Conservation (phyloP, 2,329 filamentous ascomycete species). For the Penicillium decumbens region DNA sequence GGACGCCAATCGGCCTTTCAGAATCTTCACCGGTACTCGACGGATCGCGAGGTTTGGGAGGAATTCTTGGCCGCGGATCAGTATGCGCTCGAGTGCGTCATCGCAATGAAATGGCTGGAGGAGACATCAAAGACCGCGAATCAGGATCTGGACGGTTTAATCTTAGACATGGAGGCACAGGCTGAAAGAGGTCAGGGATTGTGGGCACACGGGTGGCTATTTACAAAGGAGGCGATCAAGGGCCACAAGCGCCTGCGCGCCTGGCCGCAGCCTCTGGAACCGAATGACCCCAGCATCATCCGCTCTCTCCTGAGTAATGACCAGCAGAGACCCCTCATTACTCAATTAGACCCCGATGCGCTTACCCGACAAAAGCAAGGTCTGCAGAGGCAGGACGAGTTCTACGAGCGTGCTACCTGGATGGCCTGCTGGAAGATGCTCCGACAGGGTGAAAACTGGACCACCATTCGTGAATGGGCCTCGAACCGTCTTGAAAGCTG, state of each 20-base stretch:
- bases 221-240: slow-evolving; percentile 87
- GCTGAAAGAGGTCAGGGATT: slow-evolving; percentile 71
- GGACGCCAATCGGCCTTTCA: slow-evolving; percentile 40
- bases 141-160: slow-evolving; percentile 69
- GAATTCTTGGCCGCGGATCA: slow-evolving; percentile 71
- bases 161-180: slow-evolving; percentile 68
- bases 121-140: slow-evolving; percentile 63
- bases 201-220: slow-evolving; percentile 84
- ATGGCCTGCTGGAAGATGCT: slow-evolving; percentile 91
- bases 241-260: slow-evolving; percentile 74
- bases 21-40: slow-evolving; percentile 53
- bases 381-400: slow-evolving; percentile 77
- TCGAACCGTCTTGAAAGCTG: slow-evolving; percentile 79
- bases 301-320: slow-evolving; percentile 56
- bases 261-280: slow-evolving; percentile 62
- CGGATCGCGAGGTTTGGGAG: slow-evolving; percentile 62
- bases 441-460: slow-evolving; percentile 70
- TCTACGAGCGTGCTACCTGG: slow-evolving; percentile 88
- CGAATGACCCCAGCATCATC: slow-evolving; percentile 54
- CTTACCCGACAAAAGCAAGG: slow-evolving; percentile 70
- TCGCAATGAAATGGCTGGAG: slow-evolving; percentile 82
- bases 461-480: slow-evolving; percentile 79
- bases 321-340: slow-evolving; percentile 64
- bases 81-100: slow-evolving; percentile 69
- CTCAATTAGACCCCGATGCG: slow-evolving; percentile 88